phyloP scores from a whole-genome alignment of 441 rosid genomes.

The Pelargonium australe region DNA sequence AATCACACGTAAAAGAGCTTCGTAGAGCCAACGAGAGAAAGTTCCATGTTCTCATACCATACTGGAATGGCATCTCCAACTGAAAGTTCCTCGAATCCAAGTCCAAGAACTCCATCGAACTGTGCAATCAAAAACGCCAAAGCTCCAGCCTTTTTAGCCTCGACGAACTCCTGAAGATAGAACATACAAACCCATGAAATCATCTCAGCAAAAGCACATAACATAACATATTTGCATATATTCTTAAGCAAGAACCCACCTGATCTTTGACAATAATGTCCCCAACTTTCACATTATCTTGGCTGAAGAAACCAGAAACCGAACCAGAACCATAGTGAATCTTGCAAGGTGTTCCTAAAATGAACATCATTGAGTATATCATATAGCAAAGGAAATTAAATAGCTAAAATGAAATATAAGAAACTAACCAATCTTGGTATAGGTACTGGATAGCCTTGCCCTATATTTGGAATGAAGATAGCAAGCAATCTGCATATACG shows the following conservation, averaged over 20 bases:
- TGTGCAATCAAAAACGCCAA: conserved; percentile 34
- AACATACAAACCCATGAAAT: not conserved
- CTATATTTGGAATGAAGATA: conserved; percentile 46
- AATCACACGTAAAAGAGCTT: not conserved
- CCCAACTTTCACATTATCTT: conserved; percentile 47
- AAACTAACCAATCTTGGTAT: conserved; percentile 50
- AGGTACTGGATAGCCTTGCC: conserved; percentile 44
- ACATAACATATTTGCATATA: conserved; percentile 13
- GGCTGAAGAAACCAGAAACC: conserved; percentile 48
- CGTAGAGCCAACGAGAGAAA: not conserved
- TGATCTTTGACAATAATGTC: conserved; percentile 37
- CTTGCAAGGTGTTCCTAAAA: conserved; percentile 42
- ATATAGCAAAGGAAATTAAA: not conserved
- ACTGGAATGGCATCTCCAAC: conserved; percentile 39
- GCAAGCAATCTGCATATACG: conserved; percentile 45
- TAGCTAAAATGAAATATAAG: not conserved
- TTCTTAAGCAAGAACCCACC: conserved; percentile 25
- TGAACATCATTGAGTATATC: not conserved
- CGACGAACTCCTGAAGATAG: conserved; percentile 41
- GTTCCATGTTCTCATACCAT: conserved; percentile 31
- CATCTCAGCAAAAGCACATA: conserved; percentile 7
- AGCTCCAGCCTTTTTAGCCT: conserved; percentile 39
- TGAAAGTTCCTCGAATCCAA: conserved; percentile 43
- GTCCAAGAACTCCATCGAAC: conserved; percentile 55
- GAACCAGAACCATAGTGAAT: conserved; percentile 40